Percentiles rank a stretch among this genome's conserved stretches.
Evolutionary conservation across 2,329 filamentous ascomycete species (phyloP).

Genomic region (Colletotrichum destructivum): DNA sequence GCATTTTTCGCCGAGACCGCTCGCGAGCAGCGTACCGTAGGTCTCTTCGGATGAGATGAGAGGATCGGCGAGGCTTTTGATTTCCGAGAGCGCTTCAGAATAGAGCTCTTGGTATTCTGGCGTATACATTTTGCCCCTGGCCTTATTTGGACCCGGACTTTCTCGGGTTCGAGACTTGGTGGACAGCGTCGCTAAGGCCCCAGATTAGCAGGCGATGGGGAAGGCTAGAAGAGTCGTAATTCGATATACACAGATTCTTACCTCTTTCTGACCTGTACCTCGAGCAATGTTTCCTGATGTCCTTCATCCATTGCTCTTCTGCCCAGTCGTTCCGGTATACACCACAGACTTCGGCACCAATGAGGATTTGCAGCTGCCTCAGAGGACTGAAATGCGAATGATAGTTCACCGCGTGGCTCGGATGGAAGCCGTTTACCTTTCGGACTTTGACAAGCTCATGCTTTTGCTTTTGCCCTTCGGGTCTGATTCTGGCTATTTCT

Average conservation of each 20-base stretch:
- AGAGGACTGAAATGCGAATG: constrained; percentile 35
- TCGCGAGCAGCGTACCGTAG: neutral
- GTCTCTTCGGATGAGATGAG: neutral
- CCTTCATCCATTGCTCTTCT: neutral
- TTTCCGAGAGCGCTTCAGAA: neutral
- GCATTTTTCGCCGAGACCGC: constrained; percentile 24
- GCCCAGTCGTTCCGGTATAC: neutral
- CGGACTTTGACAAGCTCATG: constrained; percentile 7
- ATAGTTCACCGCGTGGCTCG: constrained; percentile 43
- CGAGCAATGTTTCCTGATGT: neutral
- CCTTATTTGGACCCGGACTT: neutral
- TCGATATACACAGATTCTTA: too few relatives aligned
- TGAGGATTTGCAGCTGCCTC: constrained; percentile 37
- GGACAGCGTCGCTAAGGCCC: neutral
- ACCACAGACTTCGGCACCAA: constrained; percentile 3
- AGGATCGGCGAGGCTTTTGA: neutral
- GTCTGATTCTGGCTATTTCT: neutral
- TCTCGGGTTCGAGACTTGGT: neutral
- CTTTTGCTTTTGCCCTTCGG: neutral
- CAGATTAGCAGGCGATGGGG: neutral
- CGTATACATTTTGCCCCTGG: neutral
- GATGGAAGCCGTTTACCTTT: constrained; percentile 44
- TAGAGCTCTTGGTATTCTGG: neutral
- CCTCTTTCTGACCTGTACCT: neutral
- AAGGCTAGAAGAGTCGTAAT: too few relatives aligned